These are phyloP conservation scores for Emmonsia crescens DNA, from an alignment of 2,329 filamentous ascomycete genomes.

Conservation along the genomic window DNA sequence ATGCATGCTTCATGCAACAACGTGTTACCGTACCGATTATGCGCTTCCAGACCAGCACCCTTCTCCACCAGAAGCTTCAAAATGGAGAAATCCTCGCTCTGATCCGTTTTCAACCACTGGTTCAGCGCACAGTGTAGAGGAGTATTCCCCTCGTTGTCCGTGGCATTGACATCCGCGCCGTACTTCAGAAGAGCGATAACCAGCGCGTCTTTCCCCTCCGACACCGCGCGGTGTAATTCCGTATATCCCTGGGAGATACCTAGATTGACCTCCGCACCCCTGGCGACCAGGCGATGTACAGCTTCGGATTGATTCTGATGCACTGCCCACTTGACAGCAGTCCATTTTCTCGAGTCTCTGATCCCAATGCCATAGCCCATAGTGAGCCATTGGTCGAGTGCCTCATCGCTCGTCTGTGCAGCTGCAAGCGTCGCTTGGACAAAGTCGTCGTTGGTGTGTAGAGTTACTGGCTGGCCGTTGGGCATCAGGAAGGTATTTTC, in stretches of 20 bases:
- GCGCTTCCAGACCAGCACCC: neutral
- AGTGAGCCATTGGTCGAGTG: neutral
- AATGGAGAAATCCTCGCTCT: neutral
- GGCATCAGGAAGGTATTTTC: neutral
- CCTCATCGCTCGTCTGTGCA: neutral
- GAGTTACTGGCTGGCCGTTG: neutral
- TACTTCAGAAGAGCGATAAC: neutral
- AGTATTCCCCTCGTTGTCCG: neutral
- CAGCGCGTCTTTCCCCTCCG: neutral
- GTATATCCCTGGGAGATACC: neutral
- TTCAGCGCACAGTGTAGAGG: neutral
- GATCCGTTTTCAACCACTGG: neutral
- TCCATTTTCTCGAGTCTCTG: neutral
- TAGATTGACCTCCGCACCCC: neutral
- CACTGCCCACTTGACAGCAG: neutral
- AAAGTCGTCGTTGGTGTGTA: neutral
- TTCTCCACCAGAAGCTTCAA: neutral
- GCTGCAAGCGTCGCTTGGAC: slow-evolving; percentile 1
- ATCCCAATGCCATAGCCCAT: neutral
- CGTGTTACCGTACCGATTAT: slow-evolving; percentile 1
- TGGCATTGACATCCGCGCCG: neutral
- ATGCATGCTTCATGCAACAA: slow-evolving; percentile 1
- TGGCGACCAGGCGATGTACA: neutral
- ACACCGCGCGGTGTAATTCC: neutral
- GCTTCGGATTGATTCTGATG: neutral